phyloP scores from a whole-genome alignment of 345 rosid genomes.

The Zanthoxylum bungeanum region DNA sequence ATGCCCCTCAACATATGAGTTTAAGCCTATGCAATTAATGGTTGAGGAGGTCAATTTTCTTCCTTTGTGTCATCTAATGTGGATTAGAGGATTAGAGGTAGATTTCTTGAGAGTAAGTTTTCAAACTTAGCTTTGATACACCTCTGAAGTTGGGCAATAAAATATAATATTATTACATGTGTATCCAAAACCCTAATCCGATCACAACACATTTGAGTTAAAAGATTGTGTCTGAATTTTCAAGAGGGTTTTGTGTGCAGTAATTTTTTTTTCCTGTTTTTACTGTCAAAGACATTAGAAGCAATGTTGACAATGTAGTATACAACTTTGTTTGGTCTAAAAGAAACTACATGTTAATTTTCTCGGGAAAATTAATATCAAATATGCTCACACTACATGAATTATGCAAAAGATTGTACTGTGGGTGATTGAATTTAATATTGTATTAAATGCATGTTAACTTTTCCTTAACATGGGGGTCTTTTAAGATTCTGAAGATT shows the following conservation, averaged over 20 bases:
- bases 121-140: too few species aligned
- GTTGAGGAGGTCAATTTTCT: too few species aligned
- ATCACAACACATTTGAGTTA: background rate
- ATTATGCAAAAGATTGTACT: conserved; percentile 14
- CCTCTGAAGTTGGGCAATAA: too few species aligned
- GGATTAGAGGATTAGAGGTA: too few species aligned
- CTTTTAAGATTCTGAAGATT: conserved; percentile 36
- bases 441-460: conserved; percentile 13
- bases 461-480: conserved; percentile 7
- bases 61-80: too few species aligned
- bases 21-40: too few species aligned
- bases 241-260: background rate
- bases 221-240: background rate
- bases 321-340: background rate
- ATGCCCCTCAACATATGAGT: too few species aligned
- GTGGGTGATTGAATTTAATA: background rate
- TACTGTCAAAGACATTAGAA: background rate
- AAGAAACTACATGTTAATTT: background rate
- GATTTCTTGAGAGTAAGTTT: too few species aligned
- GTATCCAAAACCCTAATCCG: conserved; percentile 12
- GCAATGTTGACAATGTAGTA: conserved; percentile 4
- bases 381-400: background rate
- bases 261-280: background rate
- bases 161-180: background rate
- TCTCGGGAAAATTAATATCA: background rate